Base-by-base conservation (phyloP, 805 yeast genomes). In the Yamadazyma insecticola region DNA sequence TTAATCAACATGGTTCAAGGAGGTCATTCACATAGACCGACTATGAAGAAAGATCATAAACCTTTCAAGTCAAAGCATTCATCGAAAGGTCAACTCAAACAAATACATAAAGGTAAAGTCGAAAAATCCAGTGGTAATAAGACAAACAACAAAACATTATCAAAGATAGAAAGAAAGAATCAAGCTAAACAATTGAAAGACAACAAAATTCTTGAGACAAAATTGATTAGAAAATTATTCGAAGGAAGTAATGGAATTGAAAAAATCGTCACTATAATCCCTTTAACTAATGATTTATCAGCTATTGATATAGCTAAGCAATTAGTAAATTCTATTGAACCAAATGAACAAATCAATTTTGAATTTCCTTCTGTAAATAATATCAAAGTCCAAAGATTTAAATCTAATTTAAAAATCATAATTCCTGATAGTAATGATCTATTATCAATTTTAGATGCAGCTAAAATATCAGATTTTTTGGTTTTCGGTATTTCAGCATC, bases 31-130 rank as follows among this genome's bases (percentile, higher is more conserved):
- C 97, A 92, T 55, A 74, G 97, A 53, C 70, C 90, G 9, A 77
- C 95, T 3, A 62, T 85, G 26, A 90, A 87, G 58, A 80, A 79
- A 51, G 78, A 78, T 28, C 95, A 90, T 50, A 92, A 92, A 63
- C 73, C 89, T 7, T 94, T 87, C 71, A 94, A 92, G 55, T 76
- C 95, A 2, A 83, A 80, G 53, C 98, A 92, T 66, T 75, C 96
- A 13, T 76, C 95, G 10, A 92, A 92, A 53, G 83, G 96, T 38
- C 76, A 88, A 21, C 57, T 90, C 48, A 94, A 88, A 53, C 84
- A 86, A 42, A 67, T 76, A 37, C 67, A 66, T 47, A 89, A 83
- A 51, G 97, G 97, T 39, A 89, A 87, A 55, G 85, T 90, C 21
- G 97, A 89, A 51, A 83, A 81, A 47, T 37, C 47, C 19, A 30